Percentiles rank a stretch among this genome's conserved stretches.
Conservation (phyloP, 1,139 yeast genomes). For the Geotrichum reessii region DNA sequence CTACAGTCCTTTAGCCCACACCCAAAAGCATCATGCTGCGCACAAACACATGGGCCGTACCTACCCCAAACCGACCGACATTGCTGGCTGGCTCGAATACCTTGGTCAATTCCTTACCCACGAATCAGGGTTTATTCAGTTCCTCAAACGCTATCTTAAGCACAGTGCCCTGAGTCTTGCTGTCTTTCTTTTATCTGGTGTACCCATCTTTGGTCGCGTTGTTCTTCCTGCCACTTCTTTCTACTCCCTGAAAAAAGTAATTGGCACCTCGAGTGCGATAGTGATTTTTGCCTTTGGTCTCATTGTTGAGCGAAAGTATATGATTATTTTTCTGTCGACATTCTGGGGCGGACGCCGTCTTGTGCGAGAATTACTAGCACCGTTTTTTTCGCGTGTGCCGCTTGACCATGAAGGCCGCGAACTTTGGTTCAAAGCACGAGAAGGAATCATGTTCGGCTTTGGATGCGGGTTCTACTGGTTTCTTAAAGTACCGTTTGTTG, state of each 20-base stretch:
- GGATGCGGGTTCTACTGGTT: constrained; percentile 47
- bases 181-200: constrained; percentile 32
- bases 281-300: constrained; percentile 38
- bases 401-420: constrained; percentile 43
- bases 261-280: constrained; percentile 46
- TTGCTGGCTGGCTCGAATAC: not conserved
- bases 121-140: not conserved
- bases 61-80: not conserved
- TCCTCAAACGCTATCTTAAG: constrained; percentile 25
- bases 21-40: not conserved
- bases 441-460: constrained; percentile 55
- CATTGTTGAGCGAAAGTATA: constrained; percentile 36
- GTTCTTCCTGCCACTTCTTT: constrained; percentile 42
- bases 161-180: constrained; percentile 29
- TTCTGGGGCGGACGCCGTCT: constrained; percentile 47
- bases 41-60: not conserved
- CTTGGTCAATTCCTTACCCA: not conserved
- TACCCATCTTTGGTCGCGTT: constrained; percentile 42
- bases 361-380: constrained; percentile 45
- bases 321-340: constrained; percentile 40
- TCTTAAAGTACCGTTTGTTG: constrained; percentile 44
- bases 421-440: constrained; percentile 52
- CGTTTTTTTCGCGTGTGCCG: constrained; percentile 49
- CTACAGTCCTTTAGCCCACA: constrained; percentile 21
- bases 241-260: constrained; percentile 41